Base-by-base conservation (phyloP, 176 grass and related monocot species). In the Alopecurus myosuroides region DNA sequence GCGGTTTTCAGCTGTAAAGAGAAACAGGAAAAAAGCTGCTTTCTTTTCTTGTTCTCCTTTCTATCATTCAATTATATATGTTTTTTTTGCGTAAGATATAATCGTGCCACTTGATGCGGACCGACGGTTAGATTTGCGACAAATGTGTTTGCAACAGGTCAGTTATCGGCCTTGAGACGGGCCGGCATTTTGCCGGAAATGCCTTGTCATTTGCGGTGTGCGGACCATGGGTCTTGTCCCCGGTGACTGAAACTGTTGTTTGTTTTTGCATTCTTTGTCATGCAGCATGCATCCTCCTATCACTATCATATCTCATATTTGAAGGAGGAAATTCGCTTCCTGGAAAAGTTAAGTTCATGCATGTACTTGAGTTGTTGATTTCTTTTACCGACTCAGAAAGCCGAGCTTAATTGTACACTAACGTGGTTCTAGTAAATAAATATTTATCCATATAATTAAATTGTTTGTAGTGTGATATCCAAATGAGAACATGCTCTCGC, bases 1-100 rank as follows among this genome's bases (percentile, higher is more conserved):
- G 45, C 57, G 42, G 82, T 85, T 81, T 89, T 89, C 77, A 89
- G 77, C 88, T 89, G 77, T 81, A 87, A 87, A 90, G 84, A 84
- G 70, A 64, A 75, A 76, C 36, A 48, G 14, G 18, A 68, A 82
- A 92, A 67, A 44, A 29, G 22, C n/a, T n/a, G n/a, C 33, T 18
- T 66, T 30, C 45, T 9, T 55, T 79, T 78, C 34, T 30, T 2
- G 0, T 46, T 52, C 22, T 35, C 62, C 11, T 74, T 77, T 58
- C 1, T 44, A 64, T 9, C 7, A 10, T 64, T 46, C 0, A n/a
- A n/a, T 28, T 57, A 35, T 50, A 40, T 12, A 34, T 34, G 39
- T n/a, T n/a, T n/a, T 52, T 77, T 7, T 1, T 28, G 30, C 8
- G 65, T 18, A 9, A 70, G n/a, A 42, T 36, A 10, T 70, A 44